phyloP scores from a whole-genome alignment of 2,329 filamentous ascomycete genomes.

The Emericellopsis atlantica region DNA sequence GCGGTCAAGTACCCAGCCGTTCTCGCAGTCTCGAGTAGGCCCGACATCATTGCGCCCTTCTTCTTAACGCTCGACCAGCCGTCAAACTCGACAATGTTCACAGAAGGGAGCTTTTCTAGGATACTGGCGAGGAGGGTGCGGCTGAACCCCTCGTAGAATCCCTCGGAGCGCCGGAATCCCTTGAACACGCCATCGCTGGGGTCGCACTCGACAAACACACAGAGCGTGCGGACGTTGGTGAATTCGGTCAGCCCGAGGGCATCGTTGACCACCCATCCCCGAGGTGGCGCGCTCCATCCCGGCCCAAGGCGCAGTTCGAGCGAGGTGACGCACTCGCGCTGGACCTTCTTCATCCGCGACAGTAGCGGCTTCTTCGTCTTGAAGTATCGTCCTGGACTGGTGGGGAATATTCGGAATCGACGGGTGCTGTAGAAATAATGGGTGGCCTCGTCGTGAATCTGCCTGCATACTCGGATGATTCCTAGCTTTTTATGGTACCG shows the following conservation, averaged over 20 bases:
- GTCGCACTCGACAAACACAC: slow-evolving; percentile 61
- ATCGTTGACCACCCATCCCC: slow-evolving; percentile 55
- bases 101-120: slow-evolving; percentile 40
- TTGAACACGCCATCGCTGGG: slow-evolving; percentile 55
- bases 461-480: slow-evolving; percentile 47
- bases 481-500: slow-evolving; percentile 45
- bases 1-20: slow-evolving; percentile 37
- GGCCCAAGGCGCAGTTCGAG: slow-evolving; percentile 62
- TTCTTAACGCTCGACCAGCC: slow-evolving; percentile 54
- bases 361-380: slow-evolving; percentile 63
- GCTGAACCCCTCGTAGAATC: slow-evolving; percentile 61
- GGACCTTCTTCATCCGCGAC: slow-evolving; percentile 47
- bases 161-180: slow-evolving; percentile 51
- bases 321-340: slow-evolving; percentile 46
- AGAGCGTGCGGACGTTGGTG: slow-evolving; percentile 42
- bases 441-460: slow-evolving; percentile 50
- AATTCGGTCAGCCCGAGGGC: slow-evolving; percentile 53
- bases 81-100: slow-evolving; percentile 55
- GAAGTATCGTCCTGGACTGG: slow-evolving; percentile 51
- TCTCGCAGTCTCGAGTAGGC: slow-evolving; percentile 39
- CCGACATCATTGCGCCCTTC: slow-evolving; percentile 49
- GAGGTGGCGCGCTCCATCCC: slow-evolving; percentile 58
- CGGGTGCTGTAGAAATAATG: slow-evolving; percentile 53
- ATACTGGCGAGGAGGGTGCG: slow-evolving; percentile 42
- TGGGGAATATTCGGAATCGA: slow-evolving; percentile 55